These are phyloP conservation scores for Aspergillus niger DNA, from an alignment of 2,329 filamentous ascomycete genomes.

Conservation along the genomic window DNA sequence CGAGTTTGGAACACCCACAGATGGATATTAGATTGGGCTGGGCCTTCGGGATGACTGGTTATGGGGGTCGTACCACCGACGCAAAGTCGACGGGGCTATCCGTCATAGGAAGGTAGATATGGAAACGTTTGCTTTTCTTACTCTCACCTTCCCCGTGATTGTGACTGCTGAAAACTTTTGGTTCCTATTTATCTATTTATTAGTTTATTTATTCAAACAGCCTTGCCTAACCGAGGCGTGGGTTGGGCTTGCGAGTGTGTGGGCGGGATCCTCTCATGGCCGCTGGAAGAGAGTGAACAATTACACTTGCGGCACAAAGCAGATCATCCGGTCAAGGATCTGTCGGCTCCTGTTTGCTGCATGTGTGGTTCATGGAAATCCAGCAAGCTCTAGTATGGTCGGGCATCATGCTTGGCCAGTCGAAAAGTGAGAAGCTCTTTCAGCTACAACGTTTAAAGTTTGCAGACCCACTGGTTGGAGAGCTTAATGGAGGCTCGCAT, in stretches of 20 bases:
- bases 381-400: background rate
- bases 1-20: background rate
- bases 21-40: constrained; percentile 2
- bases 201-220: no score
- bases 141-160: background rate
- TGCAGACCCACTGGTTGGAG: constrained; percentile 3
- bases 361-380: background rate
- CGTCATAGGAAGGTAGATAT: background rate
- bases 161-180: background rate
- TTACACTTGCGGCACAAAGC: background rate
- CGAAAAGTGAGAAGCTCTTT: background rate
- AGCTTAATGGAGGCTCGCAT: background rate
- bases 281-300: background rate
- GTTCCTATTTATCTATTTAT: no score
- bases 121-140: background rate
- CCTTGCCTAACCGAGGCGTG: no score
- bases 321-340: background rate
- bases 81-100: background rate
- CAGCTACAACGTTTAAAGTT: constrained; percentile 5
- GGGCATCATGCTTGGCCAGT: background rate
- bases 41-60: background rate
- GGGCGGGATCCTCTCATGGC: background rate
- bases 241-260: background rate
- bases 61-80: background rate
- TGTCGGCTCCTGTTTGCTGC: background rate